Base-by-base conservation (phyloP, 106 monocot species). In the Vanilla planifolia region DNA sequence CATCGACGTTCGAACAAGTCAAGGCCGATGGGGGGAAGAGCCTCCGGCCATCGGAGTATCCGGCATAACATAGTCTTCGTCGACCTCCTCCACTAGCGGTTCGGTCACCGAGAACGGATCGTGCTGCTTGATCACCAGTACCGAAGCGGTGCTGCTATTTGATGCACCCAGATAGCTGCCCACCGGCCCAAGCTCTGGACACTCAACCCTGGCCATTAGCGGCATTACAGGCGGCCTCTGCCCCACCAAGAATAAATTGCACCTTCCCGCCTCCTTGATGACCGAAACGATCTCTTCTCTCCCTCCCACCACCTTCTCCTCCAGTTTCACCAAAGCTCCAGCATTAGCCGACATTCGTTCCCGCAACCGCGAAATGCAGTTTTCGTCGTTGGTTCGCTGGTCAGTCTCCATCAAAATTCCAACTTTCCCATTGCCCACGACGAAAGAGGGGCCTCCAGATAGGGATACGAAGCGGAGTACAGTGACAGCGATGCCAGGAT, bases 201-300 rank as follows among this genome's bases (percentile, higher is more conserved):
- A 77, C 61, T 71, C 77, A n/a, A 20, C 62, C 65, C 60, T 66
- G 21, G 66, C 77, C 36, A 55, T 67, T 72, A 86, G 21, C 20
- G 71, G 81, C 11, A 44, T 68, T 15, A 47, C 74, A 17, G 81
- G 23, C 28, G 35, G 29, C 29, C 56, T 58, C 23, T 55, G 74
- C 29, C 78, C 77, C 26, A 78, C 82, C 10, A 83, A 37, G 16
- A 63, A 78, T 45, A 83, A 51, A 34, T 74, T 78, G 5, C 5
- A 43, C n/a, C 47, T 37, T 20, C 62, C 66, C 57, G 69, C 29
- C 46, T 30, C 57, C 35, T 62, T 25, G 27, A 83, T 43, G 9
- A 28, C 62, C 52, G 53, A 66, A 37, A 83, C 66, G 20, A 62
- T 70, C 63, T 83, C 82, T 67, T 67, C 78, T 9, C 63, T 62